Evolutionary conservation across 306 rosid species (phyloP), one percentile per base, ranked within the genome.

Genomic region (apple (Malus domestica)): DNA sequence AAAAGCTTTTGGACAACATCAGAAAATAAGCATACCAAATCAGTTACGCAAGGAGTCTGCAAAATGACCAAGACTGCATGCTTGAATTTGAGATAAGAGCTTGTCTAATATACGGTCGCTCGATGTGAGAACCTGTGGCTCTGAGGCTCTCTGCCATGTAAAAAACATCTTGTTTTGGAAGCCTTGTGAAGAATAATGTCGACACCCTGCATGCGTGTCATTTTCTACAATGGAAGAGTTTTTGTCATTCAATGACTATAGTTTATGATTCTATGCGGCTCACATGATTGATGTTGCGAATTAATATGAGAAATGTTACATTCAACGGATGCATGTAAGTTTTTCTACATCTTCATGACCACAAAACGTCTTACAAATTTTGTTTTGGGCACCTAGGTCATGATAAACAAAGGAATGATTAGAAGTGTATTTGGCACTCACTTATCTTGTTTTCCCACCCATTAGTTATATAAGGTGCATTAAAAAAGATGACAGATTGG

Each of bases 31-130:
- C 25, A 67, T 25, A 55, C 23, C 10, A 49, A 67, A 38, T 61
- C 64, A 33, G 18, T 33, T 51, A 52, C 81, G 73, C 33, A 77
- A 82, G 54, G 85, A 77, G 78, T 58, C 76, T 38, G 67, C 62
- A 38, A 57, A 70, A 10, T 27, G 35, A 30, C 35, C 65, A 60
- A 57, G 2, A 54, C 55, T 32, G 64, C 51, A 33, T 54, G 14
- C 51, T 33, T 6, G 30, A 22, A 33, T 54, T 55, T 71, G 49
- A 29, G 20, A 19, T 32, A 9, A 52, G 29, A 22, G 30, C 13
- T 61, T 27, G 66, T 61, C 35, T 23, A 29, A 60, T 25, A 60
- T 49, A 49, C 19, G 54, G 15, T 49, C 19, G 8, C 6, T 49
- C 20, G 8, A 15, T 49, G 55, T 15, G 55, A 49, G 18, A 49